A percentile compares a stretch with the other conserved stretches of the same genome.
Evolutionary conservation across 2,329 filamentous ascomycete genomes (phyloP).

Genomic region (Claviceps maximensis): DNA sequence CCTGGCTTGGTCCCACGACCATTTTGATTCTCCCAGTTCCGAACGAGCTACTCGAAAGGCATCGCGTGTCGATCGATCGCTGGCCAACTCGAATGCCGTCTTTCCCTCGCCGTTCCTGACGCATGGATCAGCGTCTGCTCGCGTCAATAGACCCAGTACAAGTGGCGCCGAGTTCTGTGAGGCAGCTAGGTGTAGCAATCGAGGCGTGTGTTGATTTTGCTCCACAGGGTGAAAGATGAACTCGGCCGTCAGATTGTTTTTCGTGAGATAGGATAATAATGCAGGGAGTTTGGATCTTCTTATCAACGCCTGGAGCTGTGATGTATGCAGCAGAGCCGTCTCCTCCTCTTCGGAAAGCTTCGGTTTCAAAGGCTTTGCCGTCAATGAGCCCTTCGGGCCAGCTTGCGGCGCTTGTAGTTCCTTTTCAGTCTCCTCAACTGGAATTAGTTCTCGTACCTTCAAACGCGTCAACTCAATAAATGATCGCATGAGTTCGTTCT

Average conservation of each 20-base stretch:
- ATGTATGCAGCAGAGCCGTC: slow-evolving; percentile 66
- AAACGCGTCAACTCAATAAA: slow-evolving; percentile 89
- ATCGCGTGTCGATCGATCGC: slow-evolving; percentile 74
- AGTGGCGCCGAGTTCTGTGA: slow-evolving; percentile 66
- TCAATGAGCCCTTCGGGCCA: slow-evolving; percentile 20
- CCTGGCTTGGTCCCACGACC: slow-evolving; percentile 65
- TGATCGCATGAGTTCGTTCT: slow-evolving; percentile 84
- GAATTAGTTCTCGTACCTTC: slow-evolving; percentile 69
- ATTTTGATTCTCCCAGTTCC: slow-evolving; percentile 63
- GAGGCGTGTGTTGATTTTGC: slow-evolving; percentile 67
- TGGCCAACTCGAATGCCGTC: slow-evolving; percentile 74
- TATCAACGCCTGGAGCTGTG: slow-evolving; percentile 77
- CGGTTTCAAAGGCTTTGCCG: slow-evolving; percentile 39
- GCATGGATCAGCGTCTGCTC: slow-evolving; percentile 63
- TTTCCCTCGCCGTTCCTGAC: slow-evolving; percentile 61
- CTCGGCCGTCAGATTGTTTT: slow-evolving; percentile 55
- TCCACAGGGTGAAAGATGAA: slow-evolving; percentile 65
- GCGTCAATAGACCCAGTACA: slow-evolving; percentile 62
- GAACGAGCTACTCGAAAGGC: slow-evolving; percentile 80
- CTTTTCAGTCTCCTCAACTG: slow-evolving; percentile 40
- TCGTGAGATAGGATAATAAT: slow-evolving; percentile 69
- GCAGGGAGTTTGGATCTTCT: slow-evolving; percentile 82
- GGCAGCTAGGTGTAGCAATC: slow-evolving; percentile 74
- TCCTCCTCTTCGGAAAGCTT: slow-evolving; percentile 76
- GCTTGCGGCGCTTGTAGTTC: slow-evolving; percentile 21